Conservation (phyloP, 208 protist species). For the Acanthamoeba polyphaga region DNA sequence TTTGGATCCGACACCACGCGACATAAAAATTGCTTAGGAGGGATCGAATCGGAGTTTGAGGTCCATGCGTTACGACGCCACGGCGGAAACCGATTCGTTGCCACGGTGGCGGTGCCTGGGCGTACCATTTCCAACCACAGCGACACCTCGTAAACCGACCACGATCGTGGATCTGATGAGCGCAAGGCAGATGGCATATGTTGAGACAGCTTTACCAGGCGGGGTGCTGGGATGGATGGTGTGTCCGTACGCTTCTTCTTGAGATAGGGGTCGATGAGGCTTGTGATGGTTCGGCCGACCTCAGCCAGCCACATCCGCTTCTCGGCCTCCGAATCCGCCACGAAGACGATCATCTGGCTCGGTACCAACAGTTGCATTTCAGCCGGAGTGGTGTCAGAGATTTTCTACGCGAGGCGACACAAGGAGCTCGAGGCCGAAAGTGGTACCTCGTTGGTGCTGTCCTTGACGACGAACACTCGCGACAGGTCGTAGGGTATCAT, state of each 20-base stretch:
- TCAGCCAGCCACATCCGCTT: slow-evolving; percentile 2
- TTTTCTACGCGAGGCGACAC: background rate
- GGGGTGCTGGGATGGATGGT: too few species aligned
- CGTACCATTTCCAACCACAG: slow-evolving; percentile 71
- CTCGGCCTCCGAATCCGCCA: slow-evolving; percentile 34
- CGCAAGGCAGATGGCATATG: background rate
- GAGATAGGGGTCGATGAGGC: slow-evolving; percentile 55
- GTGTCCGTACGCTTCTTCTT: slow-evolving; percentile 62
- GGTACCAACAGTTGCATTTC: background rate
- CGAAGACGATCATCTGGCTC: slow-evolving; percentile 20
- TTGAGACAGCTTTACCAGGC: background rate
- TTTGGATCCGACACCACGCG: background rate
- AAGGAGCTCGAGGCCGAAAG: background rate
- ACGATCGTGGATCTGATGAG: background rate
- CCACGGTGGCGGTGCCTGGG: too few species aligned
- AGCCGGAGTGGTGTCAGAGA: background rate
- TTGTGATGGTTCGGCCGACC: background rate
- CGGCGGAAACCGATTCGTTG: too few species aligned
- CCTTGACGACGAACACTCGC: slow-evolving; percentile 11
- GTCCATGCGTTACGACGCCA: too few species aligned
- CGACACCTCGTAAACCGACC: slow-evolving; percentile 45
- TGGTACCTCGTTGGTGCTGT: slow-evolving; percentile 50
- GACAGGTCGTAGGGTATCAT: slow-evolving; percentile 29
- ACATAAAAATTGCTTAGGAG: background rate
- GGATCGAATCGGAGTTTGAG: background rate